Conservation (phyloP, 306 rosid genomes). For the Ceratonia siliqua region DNA sequence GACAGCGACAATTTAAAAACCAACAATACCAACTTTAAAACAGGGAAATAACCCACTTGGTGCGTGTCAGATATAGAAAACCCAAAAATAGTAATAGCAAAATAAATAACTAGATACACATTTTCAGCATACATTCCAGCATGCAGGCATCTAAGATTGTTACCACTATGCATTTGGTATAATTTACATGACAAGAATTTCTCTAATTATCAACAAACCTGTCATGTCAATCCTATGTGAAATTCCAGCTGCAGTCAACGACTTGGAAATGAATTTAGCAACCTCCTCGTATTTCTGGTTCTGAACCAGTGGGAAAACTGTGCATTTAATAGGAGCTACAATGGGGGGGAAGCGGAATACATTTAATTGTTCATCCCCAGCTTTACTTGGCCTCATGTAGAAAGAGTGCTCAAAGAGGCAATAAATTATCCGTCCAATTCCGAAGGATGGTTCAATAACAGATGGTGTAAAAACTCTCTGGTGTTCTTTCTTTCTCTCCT, state of each 20-base stretch:
- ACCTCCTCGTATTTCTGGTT: slow-evolving; percentile 77
- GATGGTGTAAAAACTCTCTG: slow-evolving; percentile 96
- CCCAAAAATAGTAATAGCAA: background rate
- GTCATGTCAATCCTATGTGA: slow-evolving; percentile 84
- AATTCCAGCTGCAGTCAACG: slow-evolving; percentile 74
- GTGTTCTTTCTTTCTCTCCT: slow-evolving; percentile 85
- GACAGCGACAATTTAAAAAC: too few relatives aligned
- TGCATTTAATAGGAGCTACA: slow-evolving; percentile 95
- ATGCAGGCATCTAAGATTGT: slow-evolving; percentile 6
- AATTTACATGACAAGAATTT: background rate
- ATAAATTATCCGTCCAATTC: slow-evolving; percentile 89
- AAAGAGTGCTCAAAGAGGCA: slow-evolving; percentile 90
- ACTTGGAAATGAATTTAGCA: slow-evolving; percentile 79
- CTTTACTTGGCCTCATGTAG: slow-evolving; percentile 82
- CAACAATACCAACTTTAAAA: too few relatives aligned
- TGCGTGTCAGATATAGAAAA: background rate
- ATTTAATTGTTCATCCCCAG: slow-evolving; percentile 73
- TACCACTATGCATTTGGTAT: background rate
- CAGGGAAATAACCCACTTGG: too few relatives aligned
- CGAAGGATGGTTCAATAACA: slow-evolving; percentile 95
- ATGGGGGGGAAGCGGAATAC: slow-evolving; percentile 86
- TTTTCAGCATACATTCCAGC: slow-evolving; percentile 1
- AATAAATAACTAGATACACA: background rate
- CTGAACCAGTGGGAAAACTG: slow-evolving; percentile 96
- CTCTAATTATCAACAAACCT: slow-evolving; percentile 48